Conservation (phyloP, 2,329 filamentous ascomycete species). For the Whalleya microplaca region DNA sequence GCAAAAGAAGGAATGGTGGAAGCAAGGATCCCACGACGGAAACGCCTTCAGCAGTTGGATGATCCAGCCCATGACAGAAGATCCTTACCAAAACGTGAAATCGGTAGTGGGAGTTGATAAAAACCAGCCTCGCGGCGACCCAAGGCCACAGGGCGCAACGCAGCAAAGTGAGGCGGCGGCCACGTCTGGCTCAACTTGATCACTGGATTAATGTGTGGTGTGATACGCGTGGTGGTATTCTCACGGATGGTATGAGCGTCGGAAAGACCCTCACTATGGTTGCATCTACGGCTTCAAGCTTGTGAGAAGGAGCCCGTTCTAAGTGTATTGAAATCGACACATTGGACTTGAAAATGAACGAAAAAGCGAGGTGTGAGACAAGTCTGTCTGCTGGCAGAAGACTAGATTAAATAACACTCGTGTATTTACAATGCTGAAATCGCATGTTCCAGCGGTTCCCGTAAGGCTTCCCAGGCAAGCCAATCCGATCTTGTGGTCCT, state of each 20-base stretch:
- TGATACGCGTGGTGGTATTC: no score
- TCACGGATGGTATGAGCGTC: no score
- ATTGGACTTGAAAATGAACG: not conserved
- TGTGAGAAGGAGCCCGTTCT: no score
- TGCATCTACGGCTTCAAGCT: no score
- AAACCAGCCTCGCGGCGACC: not conserved
- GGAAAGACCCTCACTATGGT: no score
- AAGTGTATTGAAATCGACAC: not conserved
- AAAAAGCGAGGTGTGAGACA: not conserved
- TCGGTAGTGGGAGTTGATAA: conserved; percentile 6
- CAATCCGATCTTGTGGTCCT: conserved; percentile 96
- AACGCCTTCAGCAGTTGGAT: conserved; percentile 15
- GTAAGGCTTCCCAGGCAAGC: conserved; percentile 89
- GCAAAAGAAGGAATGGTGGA: conserved; percentile 4
- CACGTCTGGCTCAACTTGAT: conserved; percentile 19
- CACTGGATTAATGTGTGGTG: no score
- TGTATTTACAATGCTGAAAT: conserved; percentile 60
- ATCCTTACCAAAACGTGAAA: conserved; percentile 21
- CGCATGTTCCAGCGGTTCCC: conserved; percentile 69
- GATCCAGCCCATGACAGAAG: conserved; percentile 17
- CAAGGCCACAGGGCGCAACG: not conserved
- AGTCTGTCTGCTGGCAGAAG: not conserved
- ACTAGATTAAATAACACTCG: conserved; percentile 5
- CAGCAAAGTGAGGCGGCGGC: conserved; percentile 18
- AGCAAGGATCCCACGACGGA: not conserved